phyloP scores from a whole-genome alignment of 2,329 filamentous ascomycete species.

The Tolypocladium guangdongense region DNA sequence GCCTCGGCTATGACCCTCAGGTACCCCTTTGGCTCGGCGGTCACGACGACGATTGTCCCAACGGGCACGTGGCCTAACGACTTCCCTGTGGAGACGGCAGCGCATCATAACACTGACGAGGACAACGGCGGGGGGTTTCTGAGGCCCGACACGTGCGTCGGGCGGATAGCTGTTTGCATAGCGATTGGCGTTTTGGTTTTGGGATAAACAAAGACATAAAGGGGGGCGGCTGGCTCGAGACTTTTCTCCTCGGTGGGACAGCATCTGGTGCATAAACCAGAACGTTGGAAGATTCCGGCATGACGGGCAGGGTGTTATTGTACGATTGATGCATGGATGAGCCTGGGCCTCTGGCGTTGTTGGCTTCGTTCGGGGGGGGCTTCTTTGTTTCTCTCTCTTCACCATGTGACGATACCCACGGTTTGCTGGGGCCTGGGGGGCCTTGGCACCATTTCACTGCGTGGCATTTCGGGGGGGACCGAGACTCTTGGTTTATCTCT shows the following conservation, averaged over 20 bases:
- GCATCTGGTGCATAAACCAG: background rate
- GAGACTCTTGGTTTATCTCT: background rate
- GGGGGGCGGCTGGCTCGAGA: background rate
- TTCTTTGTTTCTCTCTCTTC: background rate
- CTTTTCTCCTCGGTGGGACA: background rate
- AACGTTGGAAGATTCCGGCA: background rate
- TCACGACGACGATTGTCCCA: slow-evolving; percentile 28
- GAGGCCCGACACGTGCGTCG: slow-evolving; percentile 8
- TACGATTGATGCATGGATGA: background rate
- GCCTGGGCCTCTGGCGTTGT: background rate
- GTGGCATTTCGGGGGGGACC: background rate
- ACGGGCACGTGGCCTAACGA: slow-evolving; percentile 12
- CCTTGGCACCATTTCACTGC: background rate
- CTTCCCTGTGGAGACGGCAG: slow-evolving; percentile 15
- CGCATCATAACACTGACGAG: slow-evolving; percentile 7
- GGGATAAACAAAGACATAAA: slow-evolving; percentile 9
- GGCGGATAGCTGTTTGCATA: slow-evolving; percentile 20
- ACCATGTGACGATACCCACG: background rate
- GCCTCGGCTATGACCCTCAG: slow-evolving; percentile 33
- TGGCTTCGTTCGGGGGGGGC: too few relatives aligned
- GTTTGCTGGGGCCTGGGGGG: background rate
- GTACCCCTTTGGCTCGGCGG: slow-evolving; percentile 33
- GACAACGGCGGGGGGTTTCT: slow-evolving; percentile 9
- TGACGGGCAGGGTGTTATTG: background rate
- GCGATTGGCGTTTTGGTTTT: slow-evolving; percentile 28